These are phyloP conservation scores for Dryadomyces quercus-mongolicae DNA, from an alignment of 2,329 filamentous ascomycete genomes.

Conservation along the genomic window DNA sequence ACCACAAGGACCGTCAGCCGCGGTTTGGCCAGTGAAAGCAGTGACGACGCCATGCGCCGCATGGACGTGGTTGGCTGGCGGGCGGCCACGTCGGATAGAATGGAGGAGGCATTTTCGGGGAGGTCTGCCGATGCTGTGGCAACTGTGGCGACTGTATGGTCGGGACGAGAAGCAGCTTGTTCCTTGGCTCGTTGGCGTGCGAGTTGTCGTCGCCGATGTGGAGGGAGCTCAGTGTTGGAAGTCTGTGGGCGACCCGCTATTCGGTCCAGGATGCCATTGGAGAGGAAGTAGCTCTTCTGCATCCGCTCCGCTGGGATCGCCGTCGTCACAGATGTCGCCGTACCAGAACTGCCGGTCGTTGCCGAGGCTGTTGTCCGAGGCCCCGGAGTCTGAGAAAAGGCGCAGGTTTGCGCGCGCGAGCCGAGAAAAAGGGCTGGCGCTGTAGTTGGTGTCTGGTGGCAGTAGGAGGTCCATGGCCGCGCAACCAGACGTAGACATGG, in stretches of 20 bases:
- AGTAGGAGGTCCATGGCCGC: too few relatives aligned
- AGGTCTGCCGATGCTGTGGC: slow-evolving; percentile 9
- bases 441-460: too few relatives aligned
- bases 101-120: slow-evolving; percentile 32
- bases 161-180: background rate
- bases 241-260: slow-evolving; percentile 4
- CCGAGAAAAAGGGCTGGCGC: too few relatives aligned
- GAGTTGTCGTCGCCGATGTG: slow-evolving; percentile 13
- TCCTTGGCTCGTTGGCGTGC: background rate
- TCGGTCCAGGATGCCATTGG: slow-evolving; percentile 20
- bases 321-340: background rate
- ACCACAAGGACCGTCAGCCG: slow-evolving; percentile 85
- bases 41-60: slow-evolving; percentile 61
- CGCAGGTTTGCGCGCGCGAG: too few relatives aligned
- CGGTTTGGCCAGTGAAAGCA: slow-evolving; percentile 89
- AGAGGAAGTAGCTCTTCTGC: slow-evolving; percentile 22
- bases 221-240: background rate
- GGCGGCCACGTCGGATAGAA: slow-evolving; percentile 39
- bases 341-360: slow-evolving; percentile 7
- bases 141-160: background rate
- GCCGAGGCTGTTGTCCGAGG: slow-evolving; percentile 10
- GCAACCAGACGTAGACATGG: too few relatives aligned
- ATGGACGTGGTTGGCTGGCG: slow-evolving; percentile 37
- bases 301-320: slow-evolving; percentile 12
- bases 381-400: background rate